Evolutionary conservation across 768 basidiomycete species (phyloP), one percentile per base, ranked within the genome.

Genomic region (Phylloporus arenicola): DNA sequence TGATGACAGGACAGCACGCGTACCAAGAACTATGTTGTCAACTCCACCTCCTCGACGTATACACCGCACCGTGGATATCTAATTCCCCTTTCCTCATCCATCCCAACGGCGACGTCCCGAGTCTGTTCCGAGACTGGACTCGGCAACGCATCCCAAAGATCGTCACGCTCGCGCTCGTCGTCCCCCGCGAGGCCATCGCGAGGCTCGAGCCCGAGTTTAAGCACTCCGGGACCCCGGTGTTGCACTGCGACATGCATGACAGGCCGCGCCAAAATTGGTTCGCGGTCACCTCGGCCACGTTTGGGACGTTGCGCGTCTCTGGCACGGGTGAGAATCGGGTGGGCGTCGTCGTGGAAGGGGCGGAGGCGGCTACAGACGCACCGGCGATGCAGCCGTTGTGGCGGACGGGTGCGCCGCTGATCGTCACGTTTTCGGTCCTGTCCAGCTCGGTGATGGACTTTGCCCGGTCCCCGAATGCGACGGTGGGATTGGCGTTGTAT

Each of bases 11-110:
- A 34, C 58, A 44, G 10, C 57, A 65, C 20, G 65, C 70, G 33
- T 70, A 70, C 47, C 76, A 79, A 47, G 79, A 82, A 39, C 56
- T 81, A 7, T 73, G 63, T 34, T 60, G 66, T 6, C 72, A 76
- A 3, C 61, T 80, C 0, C 70, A 78, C 50, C 64, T 70, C 9
- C 64, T 72, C 12, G 71, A 67, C 2, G 56, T 80, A 1, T 61
- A 70, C 53, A 69, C 70, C 30, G 22, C 43, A 11, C 24, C 38
- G 9, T 55, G 56, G 43, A n/a, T 52, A 8, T 48, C 33, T 0
- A 2, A 17, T 11, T 24, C 45, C 2, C 13, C 34, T 22, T 38
- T 42, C 19, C 16, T 3, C 27, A 30, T 7, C 14, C 30, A 9
- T 20, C 43, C 29, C 3, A 27, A 22, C 3, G 14, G 6, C 39